These are phyloP conservation scores for Penicillium griseofulvum DNA, from an alignment of 2,329 filamentous ascomycete genomes.

Conservation along the genomic window DNA sequence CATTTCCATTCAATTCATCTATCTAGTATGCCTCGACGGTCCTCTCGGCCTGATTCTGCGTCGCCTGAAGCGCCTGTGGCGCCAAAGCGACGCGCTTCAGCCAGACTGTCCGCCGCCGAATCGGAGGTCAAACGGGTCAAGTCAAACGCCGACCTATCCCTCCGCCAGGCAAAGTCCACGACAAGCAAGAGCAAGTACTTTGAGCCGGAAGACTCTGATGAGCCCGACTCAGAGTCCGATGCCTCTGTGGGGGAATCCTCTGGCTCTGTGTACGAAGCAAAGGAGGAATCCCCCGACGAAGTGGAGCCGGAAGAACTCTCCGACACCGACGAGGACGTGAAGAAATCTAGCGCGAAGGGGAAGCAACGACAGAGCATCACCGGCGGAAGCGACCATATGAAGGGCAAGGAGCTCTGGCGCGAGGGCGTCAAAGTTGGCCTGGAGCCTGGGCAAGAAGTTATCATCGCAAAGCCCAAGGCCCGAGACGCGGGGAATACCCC, in stretches of 20 bases:
- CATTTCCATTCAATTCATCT: slow-evolving; percentile 1
- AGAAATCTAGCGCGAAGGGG: slow-evolving; percentile 2
- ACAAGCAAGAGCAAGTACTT: slow-evolving; percentile 55
- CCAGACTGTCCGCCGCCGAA: slow-evolving; percentile 28
- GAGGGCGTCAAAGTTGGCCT: slow-evolving; percentile 55
- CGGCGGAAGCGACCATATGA: slow-evolving; percentile 13
- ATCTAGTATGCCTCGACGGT: slow-evolving; percentile 36
- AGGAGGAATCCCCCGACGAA: slow-evolving; percentile 9
- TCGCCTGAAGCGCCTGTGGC: slow-evolving; percentile 31
- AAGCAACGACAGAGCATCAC: slow-evolving; percentile 6
- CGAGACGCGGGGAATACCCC: slow-evolving; percentile 57
- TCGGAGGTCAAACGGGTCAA: slow-evolving; percentile 35
- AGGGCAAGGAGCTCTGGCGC: slow-evolving; percentile 55
- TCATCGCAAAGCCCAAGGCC: slow-evolving; percentile 64
- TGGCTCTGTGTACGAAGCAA: slow-evolving; percentile 45
- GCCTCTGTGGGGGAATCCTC: slow-evolving; percentile 76
- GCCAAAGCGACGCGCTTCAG: slow-evolving; percentile 37
- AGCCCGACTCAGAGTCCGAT: slow-evolving; percentile 46
- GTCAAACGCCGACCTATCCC: slow-evolving; percentile 20
- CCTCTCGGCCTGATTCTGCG: slow-evolving; percentile 37
- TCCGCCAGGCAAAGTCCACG: slow-evolving; percentile 34
- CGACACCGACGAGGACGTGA: slow-evolving; percentile 15
- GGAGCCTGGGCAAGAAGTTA: slow-evolving; percentile 58
- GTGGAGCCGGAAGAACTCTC: slow-evolving; percentile 19
- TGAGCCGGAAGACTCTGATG: slow-evolving; percentile 38